Evolutionary conservation across 306 rosid genomes (phyloP).

Genomic region (Fragaria vesca): DNA sequence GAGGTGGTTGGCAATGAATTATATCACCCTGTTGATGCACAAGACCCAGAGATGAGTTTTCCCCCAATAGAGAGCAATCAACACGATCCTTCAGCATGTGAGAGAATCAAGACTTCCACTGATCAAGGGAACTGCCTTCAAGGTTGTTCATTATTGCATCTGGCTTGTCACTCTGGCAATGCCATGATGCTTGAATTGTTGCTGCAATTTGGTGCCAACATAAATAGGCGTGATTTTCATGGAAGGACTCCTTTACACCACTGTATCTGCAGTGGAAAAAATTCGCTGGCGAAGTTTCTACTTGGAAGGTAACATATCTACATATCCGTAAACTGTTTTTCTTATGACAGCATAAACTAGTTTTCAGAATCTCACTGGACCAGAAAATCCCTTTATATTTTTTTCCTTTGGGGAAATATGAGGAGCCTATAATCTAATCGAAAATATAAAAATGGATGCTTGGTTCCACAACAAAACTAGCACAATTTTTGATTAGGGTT

Average conservation of each 20-base stretch:
- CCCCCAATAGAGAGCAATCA: conserved; percentile 33
- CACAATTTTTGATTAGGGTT: too few relatives aligned
- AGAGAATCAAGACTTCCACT: conserved; percentile 34
- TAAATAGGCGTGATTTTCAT: conserved; percentile 69
- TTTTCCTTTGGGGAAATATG: background rate
- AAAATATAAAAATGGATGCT: too few relatives aligned
- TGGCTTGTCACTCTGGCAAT: conserved; percentile 67
- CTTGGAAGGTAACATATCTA: conserved; percentile 74
- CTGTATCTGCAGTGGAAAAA: conserved; percentile 67
- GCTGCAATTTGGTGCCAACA: conserved; percentile 86
- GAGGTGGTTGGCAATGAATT: conserved; percentile 35
- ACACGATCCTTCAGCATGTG: conserved; percentile 56
- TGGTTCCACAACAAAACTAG: too few relatives aligned
- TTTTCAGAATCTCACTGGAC: background rate
- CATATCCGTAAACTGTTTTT: conserved; percentile 3
- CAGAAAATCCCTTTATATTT: background rate
- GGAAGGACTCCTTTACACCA: conserved; percentile 96
- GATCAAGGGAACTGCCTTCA: conserved; percentile 60
- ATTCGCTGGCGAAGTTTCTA: conserved; percentile 72
- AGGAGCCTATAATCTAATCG: background rate
- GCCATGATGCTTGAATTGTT: conserved; percentile 83
- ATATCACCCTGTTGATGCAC: conserved; percentile 39
- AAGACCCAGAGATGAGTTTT: conserved; percentile 15
- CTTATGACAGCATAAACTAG: background rate
- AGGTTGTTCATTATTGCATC: conserved; percentile 83